A percentile compares a stretch with the other conserved stretches of the same genome.
Evolutionary conservation across 495 filamentous ascomycete genomes (phyloP).

Genomic region (Xylaria cubensis): DNA sequence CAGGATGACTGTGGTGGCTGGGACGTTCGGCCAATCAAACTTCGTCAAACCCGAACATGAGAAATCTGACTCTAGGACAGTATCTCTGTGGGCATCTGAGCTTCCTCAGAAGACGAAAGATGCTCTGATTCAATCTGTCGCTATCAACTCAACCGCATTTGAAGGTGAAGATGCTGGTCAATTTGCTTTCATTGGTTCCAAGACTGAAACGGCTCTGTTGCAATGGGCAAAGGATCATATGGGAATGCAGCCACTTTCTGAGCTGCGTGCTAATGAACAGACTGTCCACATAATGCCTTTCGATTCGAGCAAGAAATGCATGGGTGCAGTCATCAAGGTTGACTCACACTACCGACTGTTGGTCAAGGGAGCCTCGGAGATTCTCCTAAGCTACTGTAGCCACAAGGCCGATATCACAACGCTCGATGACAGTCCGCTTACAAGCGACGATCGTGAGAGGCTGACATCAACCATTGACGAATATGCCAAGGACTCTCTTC

Average conservation of each 20-base stretch:
- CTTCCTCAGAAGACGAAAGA: slow-evolving; percentile 62
- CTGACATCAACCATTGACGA: slow-evolving; percentile 54
- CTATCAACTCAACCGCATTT: slow-evolving; percentile 78
- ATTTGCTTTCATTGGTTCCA: slow-evolving; percentile 71
- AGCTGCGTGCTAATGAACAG: slow-evolving; percentile 64
- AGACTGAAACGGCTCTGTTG: slow-evolving; percentile 76
- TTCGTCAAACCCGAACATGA: slow-evolving; percentile 56
- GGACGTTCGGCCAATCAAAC: slow-evolving; percentile 67
- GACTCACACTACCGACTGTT: slow-evolving; percentile 63
- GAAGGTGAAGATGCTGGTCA: slow-evolving; percentile 69
- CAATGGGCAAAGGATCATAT: slow-evolving; percentile 68
- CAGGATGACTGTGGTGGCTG: slow-evolving; percentile 75
- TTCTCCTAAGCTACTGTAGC: slow-evolving; percentile 66
- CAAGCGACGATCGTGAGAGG: slow-evolving; percentile 55
- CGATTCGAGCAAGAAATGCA: slow-evolving; percentile 74
- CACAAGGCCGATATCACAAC: slow-evolving; percentile 45
- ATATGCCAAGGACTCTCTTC: slow-evolving; percentile 75
- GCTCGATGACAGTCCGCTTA: slow-evolving; percentile 32
- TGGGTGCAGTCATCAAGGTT: slow-evolving; percentile 69
- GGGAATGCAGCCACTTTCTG: slow-evolving; percentile 64
- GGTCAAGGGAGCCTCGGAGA: slow-evolving; percentile 76
- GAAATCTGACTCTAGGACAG: slow-evolving; percentile 44
- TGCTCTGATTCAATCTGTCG: slow-evolving; percentile 67
- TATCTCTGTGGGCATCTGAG: slow-evolving; percentile 63
- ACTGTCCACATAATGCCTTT: slow-evolving; percentile 71